These are phyloP conservation scores for Pleodorina starrii DNA, from an alignment of 139 green algal genomes.

Conservation along the genomic window DNA sequence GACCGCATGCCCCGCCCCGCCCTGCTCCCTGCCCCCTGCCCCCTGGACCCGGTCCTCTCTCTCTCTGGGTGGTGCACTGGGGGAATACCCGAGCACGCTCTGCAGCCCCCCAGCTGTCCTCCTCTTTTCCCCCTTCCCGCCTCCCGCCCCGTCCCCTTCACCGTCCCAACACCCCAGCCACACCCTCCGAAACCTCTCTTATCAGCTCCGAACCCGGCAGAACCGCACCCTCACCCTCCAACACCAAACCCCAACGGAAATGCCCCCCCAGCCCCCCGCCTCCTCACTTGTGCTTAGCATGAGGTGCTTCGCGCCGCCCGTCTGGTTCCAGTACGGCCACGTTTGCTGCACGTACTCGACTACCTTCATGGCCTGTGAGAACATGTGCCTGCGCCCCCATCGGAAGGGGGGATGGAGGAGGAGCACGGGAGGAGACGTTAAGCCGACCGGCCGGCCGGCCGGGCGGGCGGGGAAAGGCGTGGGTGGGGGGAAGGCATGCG, in stretches of 20 bases:
- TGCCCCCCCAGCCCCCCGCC: background rate
- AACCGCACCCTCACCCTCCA: background rate
- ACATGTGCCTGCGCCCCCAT: constrained; percentile 62
- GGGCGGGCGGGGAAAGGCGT: background rate
- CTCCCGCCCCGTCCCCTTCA: no score
- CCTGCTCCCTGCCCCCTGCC: no score
- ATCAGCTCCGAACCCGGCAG: background rate
- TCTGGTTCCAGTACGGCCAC: constrained; percentile 64
- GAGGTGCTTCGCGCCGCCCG: constrained; percentile 56
- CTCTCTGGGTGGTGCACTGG: no score
- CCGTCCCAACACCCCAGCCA: no score
- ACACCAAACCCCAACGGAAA: background rate
- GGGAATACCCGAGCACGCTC: no score
- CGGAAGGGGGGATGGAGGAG: no score
- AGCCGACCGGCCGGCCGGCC: background rate
- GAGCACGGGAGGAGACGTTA: no score
- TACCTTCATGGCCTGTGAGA: constrained; percentile 36
- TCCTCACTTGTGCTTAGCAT: constrained; percentile 58
- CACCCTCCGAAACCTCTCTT: no score
- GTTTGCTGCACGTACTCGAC: constrained; percentile 48
- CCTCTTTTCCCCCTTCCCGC: no score
- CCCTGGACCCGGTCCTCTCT: no score
- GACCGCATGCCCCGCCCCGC: no score
- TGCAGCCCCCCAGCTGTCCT: no score
- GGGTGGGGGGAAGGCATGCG: background rate